phyloP scores from a whole-genome alignment of 1,284 basidiomycete genomes.

The Hemileia vastatrix region DNA sequence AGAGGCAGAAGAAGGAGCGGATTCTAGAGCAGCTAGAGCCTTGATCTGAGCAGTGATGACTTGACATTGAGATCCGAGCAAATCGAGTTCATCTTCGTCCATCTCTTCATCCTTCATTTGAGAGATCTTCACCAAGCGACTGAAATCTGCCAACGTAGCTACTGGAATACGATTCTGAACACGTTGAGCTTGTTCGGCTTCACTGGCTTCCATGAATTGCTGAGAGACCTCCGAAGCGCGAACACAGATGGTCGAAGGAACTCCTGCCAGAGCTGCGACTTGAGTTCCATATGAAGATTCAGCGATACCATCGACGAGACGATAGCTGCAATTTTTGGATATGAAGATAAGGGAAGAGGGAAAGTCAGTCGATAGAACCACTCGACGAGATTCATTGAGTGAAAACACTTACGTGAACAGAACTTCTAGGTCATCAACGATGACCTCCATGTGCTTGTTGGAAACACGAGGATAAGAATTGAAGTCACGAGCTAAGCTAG shows the following conservation, averaged over 20 bases:
- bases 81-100: slow-evolving; percentile 8
- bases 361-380: background rate
- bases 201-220: slow-evolving; percentile 35
- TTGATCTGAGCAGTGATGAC: slow-evolving; percentile 32
- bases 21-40: background rate
- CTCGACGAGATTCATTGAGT: background rate
- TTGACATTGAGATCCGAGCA: slow-evolving; percentile 30
- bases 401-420: slow-evolving; percentile 37
- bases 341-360: background rate
- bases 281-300: slow-evolving; percentile 83
- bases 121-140: slow-evolving; percentile 33
- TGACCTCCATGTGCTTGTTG: slow-evolving; percentile 44
- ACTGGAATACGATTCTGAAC: slow-evolving; percentile 33
- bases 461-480: slow-evolving; percentile 37
- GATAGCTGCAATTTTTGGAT: slow-evolving; percentile 28
- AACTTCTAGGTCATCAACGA: slow-evolving; percentile 41
- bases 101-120: background rate
- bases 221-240: slow-evolving; percentile 36
- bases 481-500: slow-evolving; percentile 37
- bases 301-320: too few species aligned
- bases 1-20: background rate
- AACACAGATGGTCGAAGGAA: slow-evolving; percentile 37
- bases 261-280: slow-evolving; percentile 40
- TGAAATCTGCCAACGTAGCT: slow-evolving; percentile 38
- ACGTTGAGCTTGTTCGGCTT: slow-evolving; percentile 33